Percentiles rank a stretch among this genome's conserved stretches.
Evolutionary conservation across 441 rosid genomes (phyloP).

Genomic region (Brassica hybrid): DNA sequence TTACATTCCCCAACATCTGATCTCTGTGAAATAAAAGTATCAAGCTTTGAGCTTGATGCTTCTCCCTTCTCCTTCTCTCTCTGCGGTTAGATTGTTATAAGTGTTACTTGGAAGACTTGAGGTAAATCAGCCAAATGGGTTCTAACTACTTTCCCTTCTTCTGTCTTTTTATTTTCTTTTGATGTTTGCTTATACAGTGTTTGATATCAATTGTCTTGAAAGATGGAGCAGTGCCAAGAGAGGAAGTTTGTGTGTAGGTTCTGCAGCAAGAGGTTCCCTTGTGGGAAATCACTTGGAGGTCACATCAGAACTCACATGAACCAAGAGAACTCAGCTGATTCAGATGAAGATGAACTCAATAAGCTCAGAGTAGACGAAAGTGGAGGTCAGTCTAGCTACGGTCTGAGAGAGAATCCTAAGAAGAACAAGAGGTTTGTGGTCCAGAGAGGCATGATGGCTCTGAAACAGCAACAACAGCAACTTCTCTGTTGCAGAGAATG

Average conservation of each 20-base stretch:
- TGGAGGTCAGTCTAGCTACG: constrained; percentile 63
- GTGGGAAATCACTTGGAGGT: constrained; percentile 93
- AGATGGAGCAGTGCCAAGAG: constrained; percentile 63
- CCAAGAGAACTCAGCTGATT: constrained; percentile 45
- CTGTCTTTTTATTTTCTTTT: background rate
- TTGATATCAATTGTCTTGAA: constrained; percentile 24
- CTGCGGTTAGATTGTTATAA: background rate
- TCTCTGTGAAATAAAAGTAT: constrained; percentile 44
- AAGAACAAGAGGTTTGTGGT: constrained; percentile 68
- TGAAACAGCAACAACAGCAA: constrained; percentile 38
- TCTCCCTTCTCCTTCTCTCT: constrained; percentile 38
- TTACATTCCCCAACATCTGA: constrained; percentile 55
- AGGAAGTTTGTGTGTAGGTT: constrained; percentile 77
- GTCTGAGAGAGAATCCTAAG: constrained; percentile 77
- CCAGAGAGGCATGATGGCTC: constrained; percentile 43
- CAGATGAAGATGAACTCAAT: constrained; percentile 45
- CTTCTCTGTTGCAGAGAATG: constrained; percentile 80
- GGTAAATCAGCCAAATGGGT: constrained; percentile 43
- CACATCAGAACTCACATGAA: constrained; percentile 68
- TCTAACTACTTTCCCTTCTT: constrained; percentile 31
- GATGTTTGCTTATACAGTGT: constrained; percentile 31
- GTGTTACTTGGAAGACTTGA: constrained; percentile 38
- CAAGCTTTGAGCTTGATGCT: constrained; percentile 52
- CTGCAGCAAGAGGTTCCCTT: constrained; percentile 74
- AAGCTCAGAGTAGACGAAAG: constrained; percentile 27